Conservation (phyloP, 208 protist genomes). For the Acanthamoeba royreba region DNA sequence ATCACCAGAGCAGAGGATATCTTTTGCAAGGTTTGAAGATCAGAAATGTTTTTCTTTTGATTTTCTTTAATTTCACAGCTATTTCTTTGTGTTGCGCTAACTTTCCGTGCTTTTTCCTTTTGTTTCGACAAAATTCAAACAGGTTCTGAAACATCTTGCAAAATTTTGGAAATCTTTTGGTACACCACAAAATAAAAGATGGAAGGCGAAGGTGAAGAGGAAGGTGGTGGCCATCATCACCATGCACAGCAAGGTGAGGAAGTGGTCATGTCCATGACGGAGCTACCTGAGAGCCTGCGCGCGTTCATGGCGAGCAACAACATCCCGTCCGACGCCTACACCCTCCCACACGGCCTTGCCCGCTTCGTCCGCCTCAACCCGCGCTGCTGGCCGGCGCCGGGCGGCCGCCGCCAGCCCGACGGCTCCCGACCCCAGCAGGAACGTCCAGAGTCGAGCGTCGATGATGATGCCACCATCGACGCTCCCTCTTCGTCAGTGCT, state of each 20-base stretch:
- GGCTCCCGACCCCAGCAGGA: background rate
- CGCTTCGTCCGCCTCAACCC: constrained; percentile 54
- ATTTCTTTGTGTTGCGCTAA: too few relatives aligned
- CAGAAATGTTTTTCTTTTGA: too few relatives aligned
- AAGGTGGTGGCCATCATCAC: too few relatives aligned
- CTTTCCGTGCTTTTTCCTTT: too few relatives aligned
- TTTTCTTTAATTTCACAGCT: too few relatives aligned
- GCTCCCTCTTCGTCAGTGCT: background rate
- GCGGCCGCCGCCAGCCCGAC: background rate
- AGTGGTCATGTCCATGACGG: background rate
- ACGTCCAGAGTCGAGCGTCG: background rate
- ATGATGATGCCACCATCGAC: constrained; percentile 26
- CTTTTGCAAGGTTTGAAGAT: too few relatives aligned
- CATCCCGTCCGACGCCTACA: constrained; percentile 53
- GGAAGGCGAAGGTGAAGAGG: too few relatives aligned
- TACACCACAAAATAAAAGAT: too few relatives aligned
- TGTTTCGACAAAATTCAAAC: too few relatives aligned
- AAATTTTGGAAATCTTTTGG: too few relatives aligned
- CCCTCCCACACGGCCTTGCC: constrained; percentile 3
- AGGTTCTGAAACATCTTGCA: too few relatives aligned
- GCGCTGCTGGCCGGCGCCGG: background rate
- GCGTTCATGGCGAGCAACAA: constrained; percentile 54
- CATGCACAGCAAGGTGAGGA: background rate
- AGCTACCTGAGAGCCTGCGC: background rate
- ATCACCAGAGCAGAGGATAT: too few relatives aligned